These are phyloP conservation scores for Pyricularia grisea DNA, from an alignment of 2,329 filamentous ascomycete genomes.

Conservation along the genomic window DNA sequence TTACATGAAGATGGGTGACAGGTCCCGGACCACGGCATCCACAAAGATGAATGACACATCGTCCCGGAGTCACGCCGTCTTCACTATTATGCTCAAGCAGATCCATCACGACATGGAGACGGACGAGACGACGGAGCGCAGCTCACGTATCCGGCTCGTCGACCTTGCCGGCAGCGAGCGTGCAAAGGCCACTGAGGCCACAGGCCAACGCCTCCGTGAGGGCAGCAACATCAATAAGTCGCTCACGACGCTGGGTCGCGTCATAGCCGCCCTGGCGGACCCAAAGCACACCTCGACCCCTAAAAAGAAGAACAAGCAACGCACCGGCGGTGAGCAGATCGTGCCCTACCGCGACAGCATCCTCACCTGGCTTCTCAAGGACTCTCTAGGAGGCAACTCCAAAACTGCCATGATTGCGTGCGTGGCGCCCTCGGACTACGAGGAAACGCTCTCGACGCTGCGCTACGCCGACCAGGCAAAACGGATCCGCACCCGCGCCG, in stretches of 20 bases:
- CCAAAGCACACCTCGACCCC: constrained; percentile 52
- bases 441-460: constrained; percentile 91
- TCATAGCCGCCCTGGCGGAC: constrained; percentile 92
- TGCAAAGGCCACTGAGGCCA: constrained; percentile 94
- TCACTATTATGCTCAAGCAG: constrained; percentile 91
- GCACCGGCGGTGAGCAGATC: constrained; percentile 60
- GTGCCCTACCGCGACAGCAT: constrained; percentile 97
- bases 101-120: constrained; percentile 95
- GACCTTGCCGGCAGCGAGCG: constrained; percentile 96
- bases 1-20: constrained; percentile 98
- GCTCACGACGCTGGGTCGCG: constrained; percentile 88
- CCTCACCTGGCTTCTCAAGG: constrained; percentile 92
- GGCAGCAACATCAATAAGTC: constrained; percentile 98
- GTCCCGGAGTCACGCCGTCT: constrained; percentile 95
- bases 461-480: constrained; percentile 97
- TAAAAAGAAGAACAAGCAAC: constrained; percentile 71
- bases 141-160: constrained; percentile 67
- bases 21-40: constrained; percentile 91
- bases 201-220: constrained; percentile 89
- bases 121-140: constrained; percentile 81
- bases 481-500: constrained; percentile 98
- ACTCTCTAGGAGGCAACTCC: constrained; percentile 94
- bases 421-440: constrained; percentile 95
- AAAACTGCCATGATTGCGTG: constrained; percentile 99
- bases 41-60: constrained; percentile 99